A percentile compares a stretch with the other conserved stretches of the same genome.
These are phyloP conservation scores for Termitomyces sp. DNA, from an alignment of 768 basidiomycete species.

Conservation along the genomic window DNA sequence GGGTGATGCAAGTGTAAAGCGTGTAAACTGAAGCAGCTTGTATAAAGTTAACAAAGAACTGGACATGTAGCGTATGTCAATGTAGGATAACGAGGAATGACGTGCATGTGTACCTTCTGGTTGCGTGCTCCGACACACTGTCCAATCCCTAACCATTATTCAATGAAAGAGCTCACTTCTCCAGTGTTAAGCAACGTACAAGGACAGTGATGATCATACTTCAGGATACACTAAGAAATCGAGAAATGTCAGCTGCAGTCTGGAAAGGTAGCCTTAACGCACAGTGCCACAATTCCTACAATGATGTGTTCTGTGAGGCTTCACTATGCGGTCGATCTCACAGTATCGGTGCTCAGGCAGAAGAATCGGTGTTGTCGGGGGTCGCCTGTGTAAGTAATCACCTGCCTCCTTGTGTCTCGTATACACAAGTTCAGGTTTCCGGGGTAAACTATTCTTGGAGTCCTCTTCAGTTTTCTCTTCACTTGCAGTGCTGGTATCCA, in stretches of 20 bases:
- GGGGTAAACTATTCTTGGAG: neutral
- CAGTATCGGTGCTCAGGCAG: conserved; percentile 68
- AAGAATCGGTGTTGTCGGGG: conserved; percentile 38
- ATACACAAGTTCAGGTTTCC: conserved; percentile 3
- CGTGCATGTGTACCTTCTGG: conserved; percentile 54
- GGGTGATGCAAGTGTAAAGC: conserved; percentile 56
- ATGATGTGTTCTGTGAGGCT: conserved; percentile 75
- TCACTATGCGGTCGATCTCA: conserved; percentile 53
- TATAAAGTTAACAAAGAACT: conserved; percentile 86
- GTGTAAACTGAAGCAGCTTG: conserved; percentile 57
- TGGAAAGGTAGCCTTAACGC: conserved; percentile 22
- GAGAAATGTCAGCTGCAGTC: neutral
- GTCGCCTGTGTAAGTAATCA: conserved; percentile 26
- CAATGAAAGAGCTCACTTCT: neutral
- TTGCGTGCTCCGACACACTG: conserved; percentile 93
- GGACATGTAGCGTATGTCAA: neutral
- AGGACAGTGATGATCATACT: conserved; percentile 88
- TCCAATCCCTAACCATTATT: conserved; percentile 65
- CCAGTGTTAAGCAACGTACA: conserved; percentile 46
- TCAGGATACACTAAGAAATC: conserved; percentile 62
- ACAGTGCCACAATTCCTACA: conserved; percentile 82
- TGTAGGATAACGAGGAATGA: neutral
- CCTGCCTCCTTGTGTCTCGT: conserved; percentile 2
- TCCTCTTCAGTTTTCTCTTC: neutral
- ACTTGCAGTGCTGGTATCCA: neutral